phyloP scores from a whole-genome alignment of 306 rosid species.

The Quercus rubra region DNA sequence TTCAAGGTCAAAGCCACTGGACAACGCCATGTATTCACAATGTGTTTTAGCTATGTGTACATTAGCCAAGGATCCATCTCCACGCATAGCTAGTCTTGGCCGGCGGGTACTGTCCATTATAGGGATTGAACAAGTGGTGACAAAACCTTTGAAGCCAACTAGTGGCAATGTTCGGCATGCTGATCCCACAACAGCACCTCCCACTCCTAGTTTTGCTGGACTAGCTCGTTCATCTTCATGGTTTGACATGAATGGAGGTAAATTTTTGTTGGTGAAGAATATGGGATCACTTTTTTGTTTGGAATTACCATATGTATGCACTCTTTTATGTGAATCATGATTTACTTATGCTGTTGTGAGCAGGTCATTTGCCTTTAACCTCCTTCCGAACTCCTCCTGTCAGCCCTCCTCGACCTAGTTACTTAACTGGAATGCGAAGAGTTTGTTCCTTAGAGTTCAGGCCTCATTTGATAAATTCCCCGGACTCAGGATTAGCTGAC shows the following conservation, averaged over 20 bases:
- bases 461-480: conserved; percentile 78
- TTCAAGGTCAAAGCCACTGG: conserved; percentile 62
- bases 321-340: neutral
- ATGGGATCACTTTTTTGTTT: neutral
- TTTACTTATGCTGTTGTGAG: conserved; percentile 18
- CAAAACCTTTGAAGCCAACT: conserved; percentile 62
- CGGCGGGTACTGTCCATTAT: conserved; percentile 80
- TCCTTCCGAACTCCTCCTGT: conserved; percentile 98
- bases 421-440: conserved; percentile 86
- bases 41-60: conserved; percentile 89
- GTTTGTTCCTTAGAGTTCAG: conserved; percentile 91
- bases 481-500: conserved; percentile 92
- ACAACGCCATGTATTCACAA: conserved; percentile 66
- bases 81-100: conserved; percentile 89
- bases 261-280: conserved; percentile 8
- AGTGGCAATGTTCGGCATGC: conserved; percentile 36
- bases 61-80: conserved; percentile 97
- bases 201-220: conserved; percentile 54
- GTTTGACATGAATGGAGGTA: conserved; percentile 98
- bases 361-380: conserved; percentile 82
- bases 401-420: conserved; percentile 91
- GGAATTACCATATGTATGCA: neutral
- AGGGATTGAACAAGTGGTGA: conserved; percentile 91
- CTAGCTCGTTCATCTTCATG: conserved; percentile 90
- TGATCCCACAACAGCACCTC: conserved; percentile 44